Conservation (phyloP, 2,329 filamentous ascomycete species). For the Metarhizium brunneum region DNA sequence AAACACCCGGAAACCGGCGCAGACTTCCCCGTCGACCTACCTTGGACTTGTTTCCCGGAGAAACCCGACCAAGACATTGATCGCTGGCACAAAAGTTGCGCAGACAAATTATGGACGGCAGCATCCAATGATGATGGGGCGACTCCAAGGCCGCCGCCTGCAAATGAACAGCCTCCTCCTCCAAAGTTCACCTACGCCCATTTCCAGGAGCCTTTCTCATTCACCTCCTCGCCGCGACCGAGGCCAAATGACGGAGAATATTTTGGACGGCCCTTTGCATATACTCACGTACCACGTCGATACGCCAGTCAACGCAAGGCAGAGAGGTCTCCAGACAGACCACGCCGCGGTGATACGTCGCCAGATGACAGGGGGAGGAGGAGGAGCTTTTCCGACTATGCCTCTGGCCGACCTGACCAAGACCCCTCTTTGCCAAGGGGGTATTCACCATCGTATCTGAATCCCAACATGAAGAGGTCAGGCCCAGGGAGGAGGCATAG, state of each 20-base stretch:
- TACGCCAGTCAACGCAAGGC: slow-evolving; percentile 20
- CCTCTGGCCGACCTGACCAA: slow-evolving; percentile 26
- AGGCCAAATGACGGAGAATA: slow-evolving; percentile 23
- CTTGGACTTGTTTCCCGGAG: slow-evolving; percentile 56
- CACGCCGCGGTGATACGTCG: slow-evolving; percentile 24
- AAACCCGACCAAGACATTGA: slow-evolving; percentile 72
- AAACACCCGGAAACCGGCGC: slow-evolving; percentile 65
- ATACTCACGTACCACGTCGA: slow-evolving; percentile 32
- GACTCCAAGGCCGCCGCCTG: slow-evolving; percentile 11
- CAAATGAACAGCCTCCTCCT: slow-evolving; percentile 23
- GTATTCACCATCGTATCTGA: slow-evolving; percentile 23
- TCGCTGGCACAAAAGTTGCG: slow-evolving; percentile 75
- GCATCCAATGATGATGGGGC: slow-evolving; percentile 18
- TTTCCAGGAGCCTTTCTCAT: slow-evolving; percentile 20
- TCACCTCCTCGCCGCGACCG: slow-evolving; percentile 15
- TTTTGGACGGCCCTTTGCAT: slow-evolving; percentile 25
- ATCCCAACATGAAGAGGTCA: slow-evolving; percentile 22
- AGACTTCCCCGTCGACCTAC: slow-evolving; percentile 52
- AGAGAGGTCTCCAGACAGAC: slow-evolving; percentile 25
- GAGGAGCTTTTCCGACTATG: slow-evolving; percentile 43
- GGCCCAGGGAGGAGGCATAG: slow-evolving; percentile 35
- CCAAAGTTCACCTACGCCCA: slow-evolving; percentile 29
- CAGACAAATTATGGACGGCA: slow-evolving; percentile 58
- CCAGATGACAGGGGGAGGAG: slow-evolving; percentile 35
- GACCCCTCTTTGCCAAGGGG: slow-evolving; percentile 15